These are phyloP conservation scores for Phytophthora foliorum DNA, from an alignment of 352 stramenopile species.

Conservation along the genomic window DNA sequence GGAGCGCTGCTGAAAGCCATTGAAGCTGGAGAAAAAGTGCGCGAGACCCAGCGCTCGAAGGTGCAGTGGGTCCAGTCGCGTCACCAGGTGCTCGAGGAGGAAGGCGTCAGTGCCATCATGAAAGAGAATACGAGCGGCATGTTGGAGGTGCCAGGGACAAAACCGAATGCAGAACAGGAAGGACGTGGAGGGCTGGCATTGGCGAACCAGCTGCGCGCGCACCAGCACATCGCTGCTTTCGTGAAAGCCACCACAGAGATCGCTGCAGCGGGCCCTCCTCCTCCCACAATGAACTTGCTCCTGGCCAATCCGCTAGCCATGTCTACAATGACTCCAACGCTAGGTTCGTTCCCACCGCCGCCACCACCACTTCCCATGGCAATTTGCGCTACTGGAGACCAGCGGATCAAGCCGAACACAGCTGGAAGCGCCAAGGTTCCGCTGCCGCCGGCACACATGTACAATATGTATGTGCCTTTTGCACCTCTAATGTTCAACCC, in stretches of 20 bases:
- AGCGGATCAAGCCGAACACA: slow-evolving; percentile 32
- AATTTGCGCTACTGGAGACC: neutral
- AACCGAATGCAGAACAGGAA: slow-evolving; percentile 26
- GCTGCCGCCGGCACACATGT: slow-evolving; percentile 47
- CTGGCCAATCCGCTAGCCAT: slow-evolving; percentile 36
- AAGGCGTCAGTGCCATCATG: slow-evolving; percentile 65
- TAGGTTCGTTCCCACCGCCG: slow-evolving; percentile 17
- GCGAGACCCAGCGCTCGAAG: slow-evolving; percentile 64
- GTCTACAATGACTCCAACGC: slow-evolving; percentile 7
- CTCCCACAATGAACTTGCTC: slow-evolving; percentile 24
- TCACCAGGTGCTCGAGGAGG: slow-evolving; percentile 66
- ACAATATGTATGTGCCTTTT: slow-evolving; percentile 4
- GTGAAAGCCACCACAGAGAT: slow-evolving; percentile 28
- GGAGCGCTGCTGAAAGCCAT: slow-evolving; percentile 61
- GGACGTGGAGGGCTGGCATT: slow-evolving; percentile 34
- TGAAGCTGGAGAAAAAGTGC: slow-evolving; percentile 60
- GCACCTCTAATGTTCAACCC: slow-evolving; percentile 30
- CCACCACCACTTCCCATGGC: neutral
- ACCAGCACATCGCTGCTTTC: slow-evolving; percentile 44
- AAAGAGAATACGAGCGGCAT: slow-evolving; percentile 48
- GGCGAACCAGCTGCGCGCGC: slow-evolving; percentile 40
- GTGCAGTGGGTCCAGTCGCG: slow-evolving; percentile 71
- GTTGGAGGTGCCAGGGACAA: slow-evolving; percentile 33
- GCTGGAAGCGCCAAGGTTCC: slow-evolving; percentile 47
- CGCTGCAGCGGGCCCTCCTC: neutral